Evolutionary conservation across 1,284 basidiomycete genomes (phyloP).

Genomic region (Boletellus deceptivus): DNA sequence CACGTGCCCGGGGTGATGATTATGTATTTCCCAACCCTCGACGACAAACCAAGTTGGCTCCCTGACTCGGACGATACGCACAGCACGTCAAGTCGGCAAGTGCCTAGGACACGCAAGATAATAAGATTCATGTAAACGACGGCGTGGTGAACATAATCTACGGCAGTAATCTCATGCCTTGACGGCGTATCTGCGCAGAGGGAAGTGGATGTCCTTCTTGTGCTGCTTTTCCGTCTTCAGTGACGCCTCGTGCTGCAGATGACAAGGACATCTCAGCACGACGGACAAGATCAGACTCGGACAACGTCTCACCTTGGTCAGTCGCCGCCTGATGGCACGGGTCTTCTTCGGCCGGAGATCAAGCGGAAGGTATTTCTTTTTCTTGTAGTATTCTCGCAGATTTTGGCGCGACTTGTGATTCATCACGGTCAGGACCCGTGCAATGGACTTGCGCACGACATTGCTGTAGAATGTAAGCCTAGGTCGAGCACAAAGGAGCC

Average conservation of each 20-base stretch:
- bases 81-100: slow-evolving; percentile 36
- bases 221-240: slow-evolving; percentile 86
- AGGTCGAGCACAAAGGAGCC: not conserved
- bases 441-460: slow-evolving; percentile 98
- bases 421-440: slow-evolving; percentile 97
- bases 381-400: slow-evolving; percentile 97
- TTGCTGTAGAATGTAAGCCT: slow-evolving; percentile 53
- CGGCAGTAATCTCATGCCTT: slow-evolving; percentile 60
- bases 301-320: slow-evolving; percentile 72
- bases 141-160: slow-evolving; percentile 7
- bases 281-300: not conserved
- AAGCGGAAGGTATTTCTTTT: slow-evolving; percentile 95
- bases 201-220: slow-evolving; percentile 96
- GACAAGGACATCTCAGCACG: slow-evolving; percentile 6
- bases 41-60: slow-evolving; percentile 14
- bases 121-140: slow-evolving; percentile 34
- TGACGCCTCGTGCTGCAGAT: slow-evolving; percentile 70
- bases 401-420: slow-evolving; percentile 98
- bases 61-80: slow-evolving; percentile 12
- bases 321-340: slow-evolving; percentile 93
- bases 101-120: slow-evolving; percentile 43
- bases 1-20: slow-evolving; percentile 25
- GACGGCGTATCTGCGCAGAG: slow-evolving; percentile 79
- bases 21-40: slow-evolving; percentile 8
- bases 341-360: slow-evolving; percentile 99